A percentile compares a stretch with the other conserved stretches of the same genome.
phyloP scores from a whole-genome alignment of 2,329 filamentous ascomycete species.

The Xylaria sp. region DNA sequence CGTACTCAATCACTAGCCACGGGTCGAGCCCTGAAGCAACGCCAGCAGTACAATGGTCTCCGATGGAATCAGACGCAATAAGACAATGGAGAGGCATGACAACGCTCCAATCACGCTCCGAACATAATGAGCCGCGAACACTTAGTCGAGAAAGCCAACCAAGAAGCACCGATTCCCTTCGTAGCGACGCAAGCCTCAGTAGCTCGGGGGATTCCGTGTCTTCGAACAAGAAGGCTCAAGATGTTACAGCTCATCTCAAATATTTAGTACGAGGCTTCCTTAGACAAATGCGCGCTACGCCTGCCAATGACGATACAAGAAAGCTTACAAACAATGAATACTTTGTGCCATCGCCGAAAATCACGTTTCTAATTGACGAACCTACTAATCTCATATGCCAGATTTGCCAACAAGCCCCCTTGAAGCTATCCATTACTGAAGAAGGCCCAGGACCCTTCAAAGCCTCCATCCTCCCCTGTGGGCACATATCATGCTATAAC shows the following conservation, averaged over 20 bases:
- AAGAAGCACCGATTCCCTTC: neutral
- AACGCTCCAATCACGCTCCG: neutral
- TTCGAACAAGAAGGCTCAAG: slow-evolving; percentile 11
- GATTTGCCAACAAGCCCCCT: slow-evolving; percentile 39
- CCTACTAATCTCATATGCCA: slow-evolving; percentile 41
- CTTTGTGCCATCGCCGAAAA: slow-evolving; percentile 43
- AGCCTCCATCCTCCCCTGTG: slow-evolving; percentile 51
- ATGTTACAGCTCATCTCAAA: slow-evolving; percentile 29
- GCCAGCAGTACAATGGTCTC: neutral
- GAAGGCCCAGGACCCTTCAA: slow-evolving; percentile 1
- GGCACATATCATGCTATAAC: slow-evolving; percentile 48
- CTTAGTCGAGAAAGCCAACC: neutral
- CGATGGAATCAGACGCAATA: neutral
- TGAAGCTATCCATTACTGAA: slow-evolving; percentile 31
- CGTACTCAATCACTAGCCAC: neutral
- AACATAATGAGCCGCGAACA: neutral
- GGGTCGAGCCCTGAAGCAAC: neutral
- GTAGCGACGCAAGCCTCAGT: neutral
- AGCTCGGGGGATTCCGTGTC: neutral
- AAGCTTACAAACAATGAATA: slow-evolving; percentile 21
- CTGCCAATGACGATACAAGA: neutral
- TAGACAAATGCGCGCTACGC: slow-evolving; percentile 2
- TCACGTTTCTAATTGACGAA: slow-evolving; percentile 46
- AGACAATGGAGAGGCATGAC: slow-evolving; percentile 20
- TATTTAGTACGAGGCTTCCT: slow-evolving; percentile 34